A percentile compares a stretch with the other conserved stretches of the same genome.
phyloP scores from a whole-genome alignment of 1,139 yeast species.

The Magnusiomyces starmeri region DNA sequence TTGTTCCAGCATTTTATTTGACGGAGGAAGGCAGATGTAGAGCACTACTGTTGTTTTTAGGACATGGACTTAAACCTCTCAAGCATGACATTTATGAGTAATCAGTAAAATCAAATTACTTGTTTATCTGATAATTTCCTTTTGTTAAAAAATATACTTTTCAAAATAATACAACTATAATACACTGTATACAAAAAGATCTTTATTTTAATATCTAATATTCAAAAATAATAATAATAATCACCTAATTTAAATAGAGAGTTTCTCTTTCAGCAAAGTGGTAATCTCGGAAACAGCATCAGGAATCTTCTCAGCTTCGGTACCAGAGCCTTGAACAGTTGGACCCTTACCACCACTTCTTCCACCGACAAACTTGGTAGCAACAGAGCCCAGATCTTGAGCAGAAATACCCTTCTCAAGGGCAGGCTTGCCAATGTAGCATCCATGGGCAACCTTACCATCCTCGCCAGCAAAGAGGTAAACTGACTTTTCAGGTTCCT shows the following conservation, averaged over 20 bases:
- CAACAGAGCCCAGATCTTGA: slow-evolving; percentile 63
- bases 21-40: slow-evolving; percentile 8
- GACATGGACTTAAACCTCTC: slow-evolving; percentile 8
- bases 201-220: not conserved
- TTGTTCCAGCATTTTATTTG: slow-evolving; percentile 6
- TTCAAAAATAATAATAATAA: not conserved
- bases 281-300: slow-evolving; percentile 68
- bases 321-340: slow-evolving; percentile 95
- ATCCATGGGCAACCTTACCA: slow-evolving; percentile 90
- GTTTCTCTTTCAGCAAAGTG: slow-evolving; percentile 49
- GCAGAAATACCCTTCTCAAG: slow-evolving; percentile 70
- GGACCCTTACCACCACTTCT: slow-evolving; percentile 98
- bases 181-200: not conserved
- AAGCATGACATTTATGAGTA: not conserved
- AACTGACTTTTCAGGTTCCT: slow-evolving; percentile 65
- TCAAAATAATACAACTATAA: too few species aligned
- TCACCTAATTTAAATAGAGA: slow-evolving; percentile 8
- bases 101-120: not conserved
- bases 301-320: slow-evolving; percentile 58
- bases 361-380: slow-evolving; percentile 77
- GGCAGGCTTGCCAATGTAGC: slow-evolving; percentile 72
- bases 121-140: not conserved
- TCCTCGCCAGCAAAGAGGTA: slow-evolving; percentile 74
- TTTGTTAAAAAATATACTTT: too few species aligned
- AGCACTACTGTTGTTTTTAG: slow-evolving; percentile 11